A percentile compares a stretch with the other conserved stretches of the same genome.
Evolutionary conservation across 306 rosid genomes (phyloP).

Genomic region (Cucumis hystrix): DNA sequence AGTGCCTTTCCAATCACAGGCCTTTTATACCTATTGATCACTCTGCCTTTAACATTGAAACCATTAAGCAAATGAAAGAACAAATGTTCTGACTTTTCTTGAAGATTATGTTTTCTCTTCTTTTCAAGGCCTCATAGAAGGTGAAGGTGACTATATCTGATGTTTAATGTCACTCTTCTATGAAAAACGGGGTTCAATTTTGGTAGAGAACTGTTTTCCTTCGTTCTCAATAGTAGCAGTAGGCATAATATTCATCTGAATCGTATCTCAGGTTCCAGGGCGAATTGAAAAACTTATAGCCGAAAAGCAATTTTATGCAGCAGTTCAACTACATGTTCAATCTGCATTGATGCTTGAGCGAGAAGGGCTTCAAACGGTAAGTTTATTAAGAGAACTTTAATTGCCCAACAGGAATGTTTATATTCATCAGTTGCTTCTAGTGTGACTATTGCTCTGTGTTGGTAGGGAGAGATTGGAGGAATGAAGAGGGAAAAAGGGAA

Average conservation of each 20-base stretch:
- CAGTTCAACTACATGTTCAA: conserved; percentile 85
- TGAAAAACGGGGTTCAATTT: background rate
- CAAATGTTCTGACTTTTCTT: background rate
- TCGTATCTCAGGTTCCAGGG: conserved; percentile 71
- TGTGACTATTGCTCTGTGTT: background rate
- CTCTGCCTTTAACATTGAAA: background rate
- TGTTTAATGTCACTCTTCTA: background rate
- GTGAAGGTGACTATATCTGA: background rate
- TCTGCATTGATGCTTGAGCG: conserved; percentile 88
- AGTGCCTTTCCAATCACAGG: background rate
- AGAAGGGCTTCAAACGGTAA: conserved; percentile 88
- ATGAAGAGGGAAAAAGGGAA: background rate
- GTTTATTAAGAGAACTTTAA: conserved; percentile 12
- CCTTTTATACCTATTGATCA: background rate
- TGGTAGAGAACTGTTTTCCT: background rate
- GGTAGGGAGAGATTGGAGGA: background rate
- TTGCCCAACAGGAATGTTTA: background rate
- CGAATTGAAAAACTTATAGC: conserved; percentile 81
- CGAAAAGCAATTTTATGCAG: conserved; percentile 93
- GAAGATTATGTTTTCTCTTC: background rate
- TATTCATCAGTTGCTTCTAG: background rate
- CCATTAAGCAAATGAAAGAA: background rate
- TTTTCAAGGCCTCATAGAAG: background rate
- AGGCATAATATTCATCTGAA: conserved; percentile 14
- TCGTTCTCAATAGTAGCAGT: conserved; percentile 1